Evolutionary conservation across 805 yeast genomes (phyloP), one percentile per base, ranked within the genome.

Genomic region (Phaffomyces antillensis): DNA sequence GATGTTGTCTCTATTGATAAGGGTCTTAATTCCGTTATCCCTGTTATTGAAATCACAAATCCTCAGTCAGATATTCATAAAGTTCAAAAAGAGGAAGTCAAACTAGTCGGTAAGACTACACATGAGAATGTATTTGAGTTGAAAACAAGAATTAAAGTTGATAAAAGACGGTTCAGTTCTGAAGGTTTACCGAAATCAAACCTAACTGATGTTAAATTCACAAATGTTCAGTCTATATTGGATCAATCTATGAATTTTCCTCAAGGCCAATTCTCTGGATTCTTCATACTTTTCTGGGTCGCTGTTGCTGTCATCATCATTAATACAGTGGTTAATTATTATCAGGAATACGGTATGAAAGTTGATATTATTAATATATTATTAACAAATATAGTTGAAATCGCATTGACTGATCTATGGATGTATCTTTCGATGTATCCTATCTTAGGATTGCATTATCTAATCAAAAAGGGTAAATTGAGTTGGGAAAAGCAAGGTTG

Each of bases 201-300:
- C 16, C 44, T 62, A 18, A 46, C 52, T n/a, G 65, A 60, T 41
- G 52, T 60, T 36, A 50, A 50, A 37, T 55, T 57, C 44, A 28
- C 47, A 9, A 41, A 40, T 11, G 42, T 45, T 2, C 47, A 48
- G 11, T 52, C 60, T 3, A 48, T 62, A 3, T 43, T 62, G 37
- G 67, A 61, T 25, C 44, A 47, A 16, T 47, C 56, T 0, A 30
- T 44, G 13, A 42, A 43, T 8, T 48, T 41, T 32, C 25, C 39
- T 4, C 43, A 47, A 10, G 52, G 63, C 12, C 56, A 54, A 44
- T 89, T 86, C 60, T 79, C 76, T 53, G 98, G 98, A 2, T 74
- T 93, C 48, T 91, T 80, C 61, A 82, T 87, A 6, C 73, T 89
- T 40, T 78, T 80, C 50, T 87, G 96, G 96, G 65, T 86, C 44